Evolutionary conservation across 768 basidiomycete species (phyloP), one percentile per base, ranked within the genome.

Genomic region (Lactarius deliciosus): DNA sequence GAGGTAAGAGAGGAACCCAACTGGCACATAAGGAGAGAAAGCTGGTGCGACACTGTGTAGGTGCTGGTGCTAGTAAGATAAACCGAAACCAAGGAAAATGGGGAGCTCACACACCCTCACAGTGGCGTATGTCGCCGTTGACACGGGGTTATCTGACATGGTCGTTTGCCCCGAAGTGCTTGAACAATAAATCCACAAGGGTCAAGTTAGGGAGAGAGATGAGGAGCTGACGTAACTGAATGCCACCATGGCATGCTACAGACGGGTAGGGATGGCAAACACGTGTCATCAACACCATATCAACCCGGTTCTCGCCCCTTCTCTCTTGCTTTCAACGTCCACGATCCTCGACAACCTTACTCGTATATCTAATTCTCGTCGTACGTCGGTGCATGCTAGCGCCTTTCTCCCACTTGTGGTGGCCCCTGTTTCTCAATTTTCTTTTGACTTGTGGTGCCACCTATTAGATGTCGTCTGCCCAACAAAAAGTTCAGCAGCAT

Each of bases 401-500:
- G 10, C 28, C 13, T 36, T 50, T 41, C n/a, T 40, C 34, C 22
- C 18, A 22, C 22, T 15, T 28, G 55, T 50, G 32, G 18, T 60
- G 8, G n/a, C 36, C 34, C 25, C 56, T 32, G 45, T 45, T 22
- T 22, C 20, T 57, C 30, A 53, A 53, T 32, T 15, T 11, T n/a
- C 57, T 55, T 11, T 3, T 34, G 38, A 34, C 53, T n/a, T 22
- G 18, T 25, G 38, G 7, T 63, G 34, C 41, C 56, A 32, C 47
- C 70, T 69, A 65, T 64, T 71, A 83, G 78, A 92, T 92, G 91
- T 91, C 69, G 67, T 70, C 91, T 72, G 86, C 91, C 66, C 78
- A 87, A 30, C 86, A 94, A 81, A 89, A 89, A 79, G 77, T 95
- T 70, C 89, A 94, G 79, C 88, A 91, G 75, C 95, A 96, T 81